Evolutionary conservation across 2,329 filamentous ascomycete genomes (phyloP), one percentile per base, ranked within the genome.

Genomic region (Fusarium clavum): DNA sequence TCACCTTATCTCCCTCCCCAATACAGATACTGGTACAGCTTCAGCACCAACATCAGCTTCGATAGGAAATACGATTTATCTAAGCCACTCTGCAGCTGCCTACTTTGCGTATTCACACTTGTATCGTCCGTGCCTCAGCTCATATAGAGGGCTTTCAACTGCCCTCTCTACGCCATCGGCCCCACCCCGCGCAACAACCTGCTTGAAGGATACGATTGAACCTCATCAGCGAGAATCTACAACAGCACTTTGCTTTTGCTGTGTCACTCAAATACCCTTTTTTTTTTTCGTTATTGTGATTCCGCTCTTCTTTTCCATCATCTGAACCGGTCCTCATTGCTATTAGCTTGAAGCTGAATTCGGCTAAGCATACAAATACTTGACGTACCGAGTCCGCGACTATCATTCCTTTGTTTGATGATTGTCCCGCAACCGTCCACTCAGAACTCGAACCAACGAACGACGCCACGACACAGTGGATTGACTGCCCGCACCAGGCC

Each of bases 351-450:
- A 43, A 45, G 13, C 56, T 44, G 51, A 13, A 41, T 32, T 43
- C n/a, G 30, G 32, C 10, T 25, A 40, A 29, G 20, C 41, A 56
- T 44, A 40, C 45, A 53, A 57, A 51, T 16, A 45, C 27, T 61
- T 43, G 57, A 70, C 66, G 38, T 54, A 61, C 64, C 58, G 43
- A 63, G 57, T 51, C 46, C 44, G 54, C 51, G 43, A 54, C 64
- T 51, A 45, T 52, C 63, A 70, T 66, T 72, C 69, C 69, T 64
- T 57, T 58, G 58, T 52, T 58, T 41, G 47, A 57, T 44, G 57
- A 58, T 56, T 65, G 61, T 68, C 60, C 72, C 69, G 65, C 65
- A 65, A 70, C 65, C 60, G 57, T 73, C 70, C 72, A 74, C 57
- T 64, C 61, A 57, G 54, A 59, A 59, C 53, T 57, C 59, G 62